Conservation (phyloP, 192 early-diverging fungal genomes). For the Rhizophagus prolifer region DNA sequence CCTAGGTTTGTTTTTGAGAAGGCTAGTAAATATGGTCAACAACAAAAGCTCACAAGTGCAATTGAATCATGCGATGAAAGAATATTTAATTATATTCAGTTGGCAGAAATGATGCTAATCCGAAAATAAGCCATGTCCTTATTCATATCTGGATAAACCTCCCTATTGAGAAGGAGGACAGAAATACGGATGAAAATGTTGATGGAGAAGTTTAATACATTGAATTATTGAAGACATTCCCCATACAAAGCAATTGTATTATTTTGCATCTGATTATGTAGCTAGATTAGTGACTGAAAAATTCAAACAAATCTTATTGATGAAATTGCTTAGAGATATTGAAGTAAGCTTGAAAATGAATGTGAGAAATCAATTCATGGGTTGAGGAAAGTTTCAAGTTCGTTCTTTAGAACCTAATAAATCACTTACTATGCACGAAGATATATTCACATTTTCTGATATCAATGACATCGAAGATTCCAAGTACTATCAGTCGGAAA, state of each 20-base stretch:
- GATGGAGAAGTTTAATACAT: too few species aligned
- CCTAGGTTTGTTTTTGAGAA: constrained; percentile 7
- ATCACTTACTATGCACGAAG: not conserved
- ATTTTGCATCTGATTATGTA: constrained; percentile 24
- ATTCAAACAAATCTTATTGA: constrained; percentile 2
- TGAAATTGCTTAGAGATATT: not conserved
- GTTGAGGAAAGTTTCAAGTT: constrained; percentile 11
- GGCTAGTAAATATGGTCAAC: not conserved
- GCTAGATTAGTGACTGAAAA: constrained; percentile 16
- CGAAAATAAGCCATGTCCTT: not conserved
- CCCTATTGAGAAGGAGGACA: not conserved
- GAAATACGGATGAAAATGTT: not conserved
- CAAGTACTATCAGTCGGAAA: constrained; percentile 16
- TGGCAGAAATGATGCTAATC: not conserved
- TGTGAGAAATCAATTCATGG: not conserved
- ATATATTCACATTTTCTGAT: constrained; percentile 6
- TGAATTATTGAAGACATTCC: not conserved
- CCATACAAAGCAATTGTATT: constrained; percentile 1
- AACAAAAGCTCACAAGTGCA: constrained; percentile 1
- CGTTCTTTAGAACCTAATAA: constrained; percentile 19
- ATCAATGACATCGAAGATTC: constrained; percentile 13
- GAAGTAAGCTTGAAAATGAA: not conserved
- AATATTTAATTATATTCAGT: constrained; percentile 23
- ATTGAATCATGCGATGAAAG: constrained; percentile 5
- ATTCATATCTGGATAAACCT: constrained; percentile 20